Evolutionary conservation across 2,329 filamentous ascomycete species (phyloP), one percentile per base, ranked within the genome.

Genomic region (Sporothrix sp.): DNA sequence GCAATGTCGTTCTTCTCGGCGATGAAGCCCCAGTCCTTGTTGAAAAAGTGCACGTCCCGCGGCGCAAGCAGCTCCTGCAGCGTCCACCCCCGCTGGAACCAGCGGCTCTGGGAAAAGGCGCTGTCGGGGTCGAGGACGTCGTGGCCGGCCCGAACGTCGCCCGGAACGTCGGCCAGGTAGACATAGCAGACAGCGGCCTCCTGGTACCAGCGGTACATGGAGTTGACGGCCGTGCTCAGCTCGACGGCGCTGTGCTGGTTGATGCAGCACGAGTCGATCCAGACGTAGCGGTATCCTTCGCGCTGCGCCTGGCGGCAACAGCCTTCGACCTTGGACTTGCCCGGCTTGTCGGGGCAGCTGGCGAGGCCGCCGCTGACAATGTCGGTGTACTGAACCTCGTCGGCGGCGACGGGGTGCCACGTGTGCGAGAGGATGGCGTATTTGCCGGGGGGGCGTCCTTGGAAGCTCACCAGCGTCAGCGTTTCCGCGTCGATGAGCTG

Each of bases 61-160:
- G 64, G 65, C 0, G 65, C 84, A 7, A 87, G 71, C 0, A 84
- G 80, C 63, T 87, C 80, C 61, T 83, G 83, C 56, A 83, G 68
- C 0, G 81, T 85, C 59, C 79, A 76, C n/a, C 65, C 64, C 75
- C 73, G 55, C 0, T 54, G 61, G 48, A 67, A 66, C 64, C 65
- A 67, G 4, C 60, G 39, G 44, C 54, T 57, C 46, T 50, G 35
- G 5, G 35, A 20, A 14, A 55, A 44, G 0, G 11, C 11, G 7
- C 30, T 23, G n/a, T 28, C 46, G 1, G 11, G 18, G 2, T 7
- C n/a, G 1, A 18, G 18, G 16, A 7, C 20, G 16, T 9, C 7
- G 4, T n/a, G n/a, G n/a, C n/a, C n/a, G n/a, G n/a, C n/a, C n/a
- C n/a, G n/a, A n/a, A n/a, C 14, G 6, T 20, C 33, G 33, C 7